Evolutionary conservation across 768 basidiomycete genomes (phyloP).

Genomic region (Ramaria sp.): DNA sequence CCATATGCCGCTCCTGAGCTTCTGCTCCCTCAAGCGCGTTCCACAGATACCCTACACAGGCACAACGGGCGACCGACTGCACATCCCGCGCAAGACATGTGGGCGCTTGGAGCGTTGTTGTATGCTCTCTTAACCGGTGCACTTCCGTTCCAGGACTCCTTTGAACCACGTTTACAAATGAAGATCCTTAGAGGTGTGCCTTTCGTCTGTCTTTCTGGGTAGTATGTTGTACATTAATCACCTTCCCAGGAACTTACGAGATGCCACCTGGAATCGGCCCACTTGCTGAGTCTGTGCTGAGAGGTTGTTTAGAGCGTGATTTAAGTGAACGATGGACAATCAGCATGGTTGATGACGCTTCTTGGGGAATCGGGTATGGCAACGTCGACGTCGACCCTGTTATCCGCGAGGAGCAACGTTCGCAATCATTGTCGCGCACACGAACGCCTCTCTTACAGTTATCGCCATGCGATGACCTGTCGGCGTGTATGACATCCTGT

Average conservation of each 20-base stretch:
- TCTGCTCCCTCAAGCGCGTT: slow-evolving; percentile 44
- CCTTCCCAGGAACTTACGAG: slow-evolving; percentile 45
- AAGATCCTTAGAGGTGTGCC: slow-evolving; percentile 73
- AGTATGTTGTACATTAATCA: slow-evolving; percentile 6
- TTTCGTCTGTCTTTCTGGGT: slow-evolving; percentile 17
- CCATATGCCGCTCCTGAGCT: slow-evolving; percentile 90
- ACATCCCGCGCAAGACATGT: slow-evolving; percentile 81
- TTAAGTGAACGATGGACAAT: slow-evolving; percentile 67
- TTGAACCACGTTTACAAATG: slow-evolving; percentile 84
- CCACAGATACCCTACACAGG: slow-evolving; percentile 22
- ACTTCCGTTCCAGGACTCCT: slow-evolving; percentile 83
- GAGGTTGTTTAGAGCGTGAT: slow-evolving; percentile 68
- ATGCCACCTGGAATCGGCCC: slow-evolving; percentile 45
- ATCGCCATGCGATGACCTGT: neutral
- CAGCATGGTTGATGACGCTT: slow-evolving; percentile 64
- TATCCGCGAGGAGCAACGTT: neutral
- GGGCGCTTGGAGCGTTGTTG: slow-evolving; percentile 89
- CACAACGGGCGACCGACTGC: slow-evolving; percentile 17
- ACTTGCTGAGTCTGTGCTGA: slow-evolving; percentile 57
- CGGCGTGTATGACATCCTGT: neutral
- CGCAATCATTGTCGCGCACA: neutral
- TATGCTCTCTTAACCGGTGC: slow-evolving; percentile 74
- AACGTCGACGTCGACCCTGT: slow-evolving; percentile 10
- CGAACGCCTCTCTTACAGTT: neutral
- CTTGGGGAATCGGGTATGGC: slow-evolving; percentile 72